Evolutionary conservation across 2,329 filamentous ascomycete species (phyloP).

Genomic region (Aspergillus persii): DNA sequence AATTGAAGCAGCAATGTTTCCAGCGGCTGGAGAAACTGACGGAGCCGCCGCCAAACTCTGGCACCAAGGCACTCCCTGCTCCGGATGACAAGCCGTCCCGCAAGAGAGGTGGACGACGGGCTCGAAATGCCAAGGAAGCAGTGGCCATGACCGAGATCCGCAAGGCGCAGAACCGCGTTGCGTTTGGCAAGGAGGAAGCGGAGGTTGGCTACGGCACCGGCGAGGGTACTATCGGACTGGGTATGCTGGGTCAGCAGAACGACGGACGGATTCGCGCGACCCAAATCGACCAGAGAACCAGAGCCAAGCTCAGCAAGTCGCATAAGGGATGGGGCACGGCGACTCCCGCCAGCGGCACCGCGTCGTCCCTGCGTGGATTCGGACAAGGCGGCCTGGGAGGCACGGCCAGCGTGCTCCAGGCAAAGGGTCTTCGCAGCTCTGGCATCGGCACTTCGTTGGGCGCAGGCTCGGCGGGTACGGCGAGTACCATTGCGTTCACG

Average conservation of each 20-base stretch:
- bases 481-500: conserved; percentile 87
- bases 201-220: conserved; percentile 89
- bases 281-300: conserved; percentile 89
- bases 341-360: conserved; percentile 59
- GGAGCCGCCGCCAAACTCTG: conserved; percentile 86
- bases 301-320: conserved; percentile 90
- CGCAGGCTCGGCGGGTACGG: conserved; percentile 63
- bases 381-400: conserved; percentile 59
- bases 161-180: conserved; percentile 94
- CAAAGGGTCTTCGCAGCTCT: conserved; percentile 74
- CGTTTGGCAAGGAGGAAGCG: conserved; percentile 90
- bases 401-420: conserved; percentile 67
- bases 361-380: conserved; percentile 80
- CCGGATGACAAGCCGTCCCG: conserved; percentile 93
- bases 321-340: conserved; percentile 87
- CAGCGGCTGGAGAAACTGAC: conserved; percentile 89
- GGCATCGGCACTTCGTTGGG: conserved; percentile 74
- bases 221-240: conserved; percentile 80
- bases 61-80: conserved; percentile 78
- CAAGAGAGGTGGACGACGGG: conserved; percentile 86
- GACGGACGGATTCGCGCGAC: conserved; percentile 84
- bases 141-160: conserved; percentile 94
- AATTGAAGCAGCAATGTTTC: conserved; percentile 77
- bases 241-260: conserved; percentile 89
- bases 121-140: conserved; percentile 92